These are phyloP conservation scores for Termitomyces sp. DNA, from an alignment of 768 basidiomycete species.

Conservation along the genomic window DNA sequence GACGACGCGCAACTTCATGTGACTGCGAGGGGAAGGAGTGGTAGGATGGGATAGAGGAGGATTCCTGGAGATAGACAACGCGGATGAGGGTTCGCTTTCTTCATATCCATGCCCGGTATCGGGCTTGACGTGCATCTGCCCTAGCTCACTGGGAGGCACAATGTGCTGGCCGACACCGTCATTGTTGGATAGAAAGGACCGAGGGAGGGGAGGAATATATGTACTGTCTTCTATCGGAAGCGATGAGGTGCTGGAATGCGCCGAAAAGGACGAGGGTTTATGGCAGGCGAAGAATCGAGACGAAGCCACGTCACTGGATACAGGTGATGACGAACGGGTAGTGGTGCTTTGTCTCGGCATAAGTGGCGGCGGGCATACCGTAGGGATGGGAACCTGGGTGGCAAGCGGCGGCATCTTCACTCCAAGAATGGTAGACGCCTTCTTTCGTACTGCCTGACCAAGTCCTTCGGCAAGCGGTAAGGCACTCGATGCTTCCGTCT, in stretches of 20 bases:
- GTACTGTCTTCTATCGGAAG: constrained; percentile 26
- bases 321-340: constrained; percentile 57
- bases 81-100: not conserved
- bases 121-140: constrained; percentile 24
- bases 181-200: constrained; percentile 3
- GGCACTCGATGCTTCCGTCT: not conserved
- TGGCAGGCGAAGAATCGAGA: constrained; percentile 39
- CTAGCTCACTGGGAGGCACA: constrained; percentile 50
- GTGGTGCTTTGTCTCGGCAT: constrained; percentile 34
- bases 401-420: constrained; percentile 2
- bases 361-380: not conserved
- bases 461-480: constrained; percentile 3
- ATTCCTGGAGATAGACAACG: not conserved
- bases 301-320: constrained; percentile 52
- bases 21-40: not conserved
- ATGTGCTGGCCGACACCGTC: constrained; percentile 36
- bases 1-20: constrained; percentile 5
- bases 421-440: constrained; percentile 9
- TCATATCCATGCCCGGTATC: constrained; percentile 4
- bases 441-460: constrained; percentile 8
- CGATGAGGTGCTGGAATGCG: constrained; percentile 54
- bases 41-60: not conserved
- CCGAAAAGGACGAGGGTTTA: constrained; percentile 26
- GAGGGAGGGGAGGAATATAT: constrained; percentile 36
- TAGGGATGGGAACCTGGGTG: not conserved